Evolutionary conservation across 768 basidiomycete species (phyloP), one percentile per base, ranked within the genome.

Genomic region (Heimioporus sp.): DNA sequence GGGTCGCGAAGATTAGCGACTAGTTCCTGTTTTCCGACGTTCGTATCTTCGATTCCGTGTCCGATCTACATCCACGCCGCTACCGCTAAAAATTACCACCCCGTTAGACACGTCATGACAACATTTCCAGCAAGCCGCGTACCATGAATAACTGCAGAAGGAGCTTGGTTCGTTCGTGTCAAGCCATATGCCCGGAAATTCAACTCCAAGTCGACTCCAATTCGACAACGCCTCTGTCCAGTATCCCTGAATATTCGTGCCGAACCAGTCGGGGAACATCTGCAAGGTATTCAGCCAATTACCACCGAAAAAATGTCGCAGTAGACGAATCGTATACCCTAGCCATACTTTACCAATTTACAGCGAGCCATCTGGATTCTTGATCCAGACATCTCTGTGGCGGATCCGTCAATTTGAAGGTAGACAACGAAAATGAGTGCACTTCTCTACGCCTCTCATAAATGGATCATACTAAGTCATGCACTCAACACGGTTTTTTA

Each of bases 281-380:
- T 78, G 41, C 19, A 24, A 19, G 28, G 9, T 21, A 1, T 10
- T 16, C 17, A 20, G 24, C 37, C n/a, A 24, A 28, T 20, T 16
- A 32, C 5, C 10, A 32, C 6, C 3, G 15, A 17, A 39, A 7
- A 13, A 16, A 28, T 10, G 0, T 16, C 16, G 7, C 34, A 39
- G 15, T 1, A 30, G n/a, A 61, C 73, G n/a, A 37, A 82, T 85
- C 13, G 85, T 86, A 66, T 80, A 85, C 11, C 87, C 87, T 10
- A 87, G 86, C 86, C 85, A 90, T 6, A 88, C 87, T 64, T 85
- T 75, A 6, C 89, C 89, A 13, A 88, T 67, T 64, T 86, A 89
- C 58, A 84, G 78, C 39, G 82, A 76, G 0, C 80, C 82, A 61
- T 89, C 83, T 1, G 83, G 83, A 63, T 90, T 88, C 60, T 81